phyloP scores from a whole-genome alignment of 2,329 filamentous ascomycete genomes.

The Fusarium napiforme region DNA sequence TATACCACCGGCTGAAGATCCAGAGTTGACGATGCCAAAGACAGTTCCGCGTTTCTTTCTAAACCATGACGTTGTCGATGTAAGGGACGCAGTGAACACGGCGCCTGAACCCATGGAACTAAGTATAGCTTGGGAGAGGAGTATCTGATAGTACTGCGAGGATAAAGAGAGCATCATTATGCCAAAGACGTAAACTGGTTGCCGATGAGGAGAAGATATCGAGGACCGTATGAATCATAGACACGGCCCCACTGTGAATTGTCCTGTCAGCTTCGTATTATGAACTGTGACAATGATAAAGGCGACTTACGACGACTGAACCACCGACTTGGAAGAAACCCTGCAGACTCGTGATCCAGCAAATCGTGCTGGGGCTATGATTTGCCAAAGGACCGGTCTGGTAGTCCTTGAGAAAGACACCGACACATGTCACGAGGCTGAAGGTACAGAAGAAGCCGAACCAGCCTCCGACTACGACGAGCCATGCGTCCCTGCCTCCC shows the following conservation, averaged over 20 bases:
- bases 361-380: not conserved
- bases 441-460: constrained; percentile 4
- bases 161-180: not conserved
- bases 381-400: rapidly evolving
- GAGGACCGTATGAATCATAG: not conserved
- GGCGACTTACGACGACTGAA: not conserved
- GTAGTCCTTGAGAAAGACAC: not conserved
- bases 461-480: not conserved
- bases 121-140: not conserved
- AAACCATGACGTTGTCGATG: not conserved
- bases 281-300: no score
- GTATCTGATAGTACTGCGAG: not conserved
- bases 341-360: not conserved
- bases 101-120: not conserved
- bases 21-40: not conserved
- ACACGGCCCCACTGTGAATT: not conserved
- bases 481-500: not conserved
- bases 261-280: rapidly evolving
- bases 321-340: not conserved
- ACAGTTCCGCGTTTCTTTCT: not conserved
- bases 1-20: not conserved
- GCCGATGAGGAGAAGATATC: not conserved
- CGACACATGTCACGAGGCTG: not conserved
- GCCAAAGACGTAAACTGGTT: not conserved
- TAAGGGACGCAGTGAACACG: rapidly evolving